phyloP scores from a whole-genome alignment of 2,329 filamentous ascomycete genomes.

The Penicillium sp. region DNA sequence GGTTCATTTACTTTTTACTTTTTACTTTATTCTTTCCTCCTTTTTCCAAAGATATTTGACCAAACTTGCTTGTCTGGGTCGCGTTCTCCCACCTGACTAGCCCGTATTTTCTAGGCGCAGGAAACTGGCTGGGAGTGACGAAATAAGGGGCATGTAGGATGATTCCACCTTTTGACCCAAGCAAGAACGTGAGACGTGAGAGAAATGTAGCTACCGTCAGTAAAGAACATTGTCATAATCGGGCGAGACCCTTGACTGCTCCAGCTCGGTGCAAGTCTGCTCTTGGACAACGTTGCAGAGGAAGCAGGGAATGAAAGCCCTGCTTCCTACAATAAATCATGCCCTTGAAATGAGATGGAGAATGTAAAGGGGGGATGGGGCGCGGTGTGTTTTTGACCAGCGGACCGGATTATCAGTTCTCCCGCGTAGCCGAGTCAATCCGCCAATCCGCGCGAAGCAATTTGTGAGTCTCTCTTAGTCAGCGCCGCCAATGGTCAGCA shows the following conservation, averaged over 20 bases:
- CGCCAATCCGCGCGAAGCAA: conserved; percentile 38
- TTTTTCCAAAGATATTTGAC: too few species aligned
- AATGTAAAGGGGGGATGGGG: conserved; percentile 32
- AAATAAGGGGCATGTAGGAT: not conserved
- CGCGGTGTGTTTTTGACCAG: conserved; percentile 21
- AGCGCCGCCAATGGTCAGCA: conserved; percentile 25
- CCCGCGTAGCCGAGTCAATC: conserved; percentile 38
- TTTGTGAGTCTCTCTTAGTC: conserved; percentile 34
- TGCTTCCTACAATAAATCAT: conserved; percentile 64
- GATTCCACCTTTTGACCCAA: conserved; percentile 8
- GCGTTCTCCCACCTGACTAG: not conserved
- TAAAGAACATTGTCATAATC: conserved; percentile 64
- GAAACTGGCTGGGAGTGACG: not conserved
- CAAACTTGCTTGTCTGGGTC: conserved; percentile 1
- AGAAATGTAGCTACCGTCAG: conserved; percentile 61
- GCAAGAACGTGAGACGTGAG: not conserved
- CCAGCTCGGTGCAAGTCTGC: conserved; percentile 62
- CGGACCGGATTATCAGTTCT: conserved; percentile 28
- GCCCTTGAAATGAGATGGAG: conserved; percentile 57
- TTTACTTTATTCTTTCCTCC: not conserved
- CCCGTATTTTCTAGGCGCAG: not conserved
- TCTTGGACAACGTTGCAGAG: conserved; percentile 65
- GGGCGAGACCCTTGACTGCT: conserved; percentile 55
- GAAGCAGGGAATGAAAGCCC: conserved; percentile 51
- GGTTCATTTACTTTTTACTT: not conserved